A percentile compares a stretch with the other conserved stretches of the same genome.
Conservation (phyloP, 345 rosid species). For the Trapa incisa region DNA sequence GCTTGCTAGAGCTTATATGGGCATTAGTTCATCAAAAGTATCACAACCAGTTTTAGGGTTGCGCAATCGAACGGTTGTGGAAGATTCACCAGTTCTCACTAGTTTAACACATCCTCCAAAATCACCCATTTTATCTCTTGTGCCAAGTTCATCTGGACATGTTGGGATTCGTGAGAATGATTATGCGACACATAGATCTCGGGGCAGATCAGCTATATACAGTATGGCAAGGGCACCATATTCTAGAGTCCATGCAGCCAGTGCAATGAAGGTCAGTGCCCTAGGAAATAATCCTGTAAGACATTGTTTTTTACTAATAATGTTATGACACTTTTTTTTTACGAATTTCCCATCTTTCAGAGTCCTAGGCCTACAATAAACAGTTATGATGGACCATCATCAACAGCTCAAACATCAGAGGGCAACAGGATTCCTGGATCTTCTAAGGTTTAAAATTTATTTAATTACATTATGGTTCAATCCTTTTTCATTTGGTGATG, state of each 20-base stretch:
- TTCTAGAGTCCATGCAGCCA: constrained; percentile 46
- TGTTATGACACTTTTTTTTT: not conserved
- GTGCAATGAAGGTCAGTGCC: constrained; percentile 37
- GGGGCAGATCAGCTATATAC: constrained; percentile 83
- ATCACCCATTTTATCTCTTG: constrained; percentile 37
- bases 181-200: constrained; percentile 60
- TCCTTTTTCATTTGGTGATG: constrained; percentile 14
- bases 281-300: not conserved
- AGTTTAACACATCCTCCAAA: constrained; percentile 26
- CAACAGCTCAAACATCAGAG: constrained; percentile 18
- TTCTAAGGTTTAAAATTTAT: constrained; percentile 12
- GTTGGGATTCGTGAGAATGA: constrained; percentile 45
- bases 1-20: constrained; percentile 97
- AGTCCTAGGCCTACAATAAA: constrained; percentile 18
- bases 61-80: constrained; percentile 30
- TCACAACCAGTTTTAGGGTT: constrained; percentile 40
- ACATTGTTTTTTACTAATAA: not conserved
- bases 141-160: constrained; percentile 36
- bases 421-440: constrained; percentile 42
- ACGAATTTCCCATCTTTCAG: constrained; percentile 14
- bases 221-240: constrained; percentile 85
- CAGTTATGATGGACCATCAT: constrained; percentile 26
- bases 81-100: constrained; percentile 29
- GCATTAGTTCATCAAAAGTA: constrained; percentile 62
- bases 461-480: not conserved